These are phyloP conservation scores for Bolboschoenus planiculmis DNA, from an alignment of 176 grass and related monocot genomes.

Conservation along the genomic window DNA sequence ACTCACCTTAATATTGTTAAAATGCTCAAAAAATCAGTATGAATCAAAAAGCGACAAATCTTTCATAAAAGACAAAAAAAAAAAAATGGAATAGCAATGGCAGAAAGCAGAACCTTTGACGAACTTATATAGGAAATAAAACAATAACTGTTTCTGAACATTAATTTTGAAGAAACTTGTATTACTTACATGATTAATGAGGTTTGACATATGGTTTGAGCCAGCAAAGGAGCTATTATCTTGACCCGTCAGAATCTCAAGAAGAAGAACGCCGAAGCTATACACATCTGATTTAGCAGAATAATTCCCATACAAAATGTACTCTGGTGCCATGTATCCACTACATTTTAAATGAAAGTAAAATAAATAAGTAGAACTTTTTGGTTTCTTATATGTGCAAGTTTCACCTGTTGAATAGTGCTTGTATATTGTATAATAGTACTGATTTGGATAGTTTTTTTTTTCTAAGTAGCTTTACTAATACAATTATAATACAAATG, in stretches of 20 bases:
- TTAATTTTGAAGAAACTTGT: neutral
- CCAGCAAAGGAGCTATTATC: slow-evolving; percentile 13
- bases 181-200: slow-evolving; percentile 12
- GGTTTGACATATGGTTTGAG: neutral
- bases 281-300: slow-evolving; percentile 22
- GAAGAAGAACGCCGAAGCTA: slow-evolving; percentile 16
- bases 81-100: neutral
- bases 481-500: too few relatives aligned
- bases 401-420: too few relatives aligned
- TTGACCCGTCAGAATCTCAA: slow-evolving; percentile 13
- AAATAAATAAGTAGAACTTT: neutral
- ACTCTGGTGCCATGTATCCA: slow-evolving; percentile 21
- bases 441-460: too few relatives aligned
- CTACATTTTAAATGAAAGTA: neutral
- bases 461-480: too few relatives aligned
- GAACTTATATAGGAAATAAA: neutral
- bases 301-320: slow-evolving; percentile 2
- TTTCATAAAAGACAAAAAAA: too few relatives aligned
- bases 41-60: too few relatives aligned
- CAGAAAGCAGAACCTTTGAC: neutral
- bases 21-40: neutral
- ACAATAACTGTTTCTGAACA: neutral
- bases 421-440: too few relatives aligned
- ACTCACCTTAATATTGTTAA: neutral
- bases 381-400: neutral